Evolutionary conservation across 306 rosid species (phyloP), one percentile per base, ranked within the genome.

Genomic region (Heteromeles arbutifolia): DNA sequence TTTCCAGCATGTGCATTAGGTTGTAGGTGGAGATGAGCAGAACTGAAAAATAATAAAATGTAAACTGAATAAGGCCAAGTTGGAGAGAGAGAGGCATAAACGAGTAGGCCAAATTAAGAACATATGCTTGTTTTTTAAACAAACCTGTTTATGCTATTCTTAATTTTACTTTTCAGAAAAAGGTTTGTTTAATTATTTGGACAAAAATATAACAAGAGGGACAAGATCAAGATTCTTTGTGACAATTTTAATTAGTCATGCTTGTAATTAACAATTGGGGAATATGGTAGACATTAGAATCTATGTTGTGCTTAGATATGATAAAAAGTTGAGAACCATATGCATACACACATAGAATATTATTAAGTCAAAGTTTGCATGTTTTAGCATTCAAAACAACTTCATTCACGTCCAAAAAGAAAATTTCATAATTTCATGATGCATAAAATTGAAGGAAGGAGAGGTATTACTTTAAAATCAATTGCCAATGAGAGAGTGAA

Each of bases 81-180:
- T 25, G 69, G 68, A 62, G 29, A 58, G 56, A 71, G 39, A 66
- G 50, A 43, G 61, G 48, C 77, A 63, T 50, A 69, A 65, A 22
- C 9, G 73, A 79, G 72, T 44, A 61, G 31, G 67, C 75, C 81
- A 73, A 64, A 75, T 17, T n/a, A n/a, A n/a, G n/a, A n/a, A n/a
- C n/a, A n/a, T n/a, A n/a, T n/a, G n/a, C n/a, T n/a, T n/a, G n/a
- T n/a, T n/a, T n/a, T n/a, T n/a, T n/a, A n/a, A n/a, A n/a, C n/a
- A n/a, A n/a, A n/a, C n/a, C n/a, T n/a, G n/a, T n/a, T n/a, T n/a
- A n/a, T 28, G 54, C 67, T 73, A 19, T 37, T 76, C 70, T 43
- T 45, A 11, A 45, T 48, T 82, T 73, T 68, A 43, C 80, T 69
- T 74, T 53, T 53, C 65, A 56, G 22, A 22, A 39, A 74, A 62